Base-by-base conservation (phyloP, 768 basidiomycete species). In the Leucosporidium yakuticum region DNA sequence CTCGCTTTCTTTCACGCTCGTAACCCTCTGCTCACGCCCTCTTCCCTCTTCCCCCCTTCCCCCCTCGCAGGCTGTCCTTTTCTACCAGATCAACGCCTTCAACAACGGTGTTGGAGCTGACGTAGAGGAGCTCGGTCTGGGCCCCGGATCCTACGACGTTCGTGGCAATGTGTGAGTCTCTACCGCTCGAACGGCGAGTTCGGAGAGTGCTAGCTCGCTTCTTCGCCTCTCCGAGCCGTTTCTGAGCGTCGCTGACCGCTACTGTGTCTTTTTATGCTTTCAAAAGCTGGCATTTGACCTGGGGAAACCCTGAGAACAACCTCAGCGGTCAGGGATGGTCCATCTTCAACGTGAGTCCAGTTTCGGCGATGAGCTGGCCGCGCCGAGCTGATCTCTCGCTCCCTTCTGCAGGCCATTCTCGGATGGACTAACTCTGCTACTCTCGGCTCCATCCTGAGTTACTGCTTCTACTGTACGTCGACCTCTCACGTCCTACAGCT, bases 401-500 rank as follows among this genome's bases (percentile, higher is more conserved):
- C 15, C 56, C 25, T 5, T 5, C 20, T 23, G 23, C 15, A n/a
- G 29, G 88, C 58, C 48, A 69, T 68, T 21, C 62, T 68, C 21
- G 62, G 54, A 5, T 66, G 64, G 60, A 32, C 63, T 49, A 65
- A 68, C 68, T 68, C 66, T 47, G 70, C 65, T 0, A 47, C 69
- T 85, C 84, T 87, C 67, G 91, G 94, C 19, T 84, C 87, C 2
- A 83, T 97, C 27, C 81, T 95, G n/a, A 81, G 86, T 0, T 98
- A 97, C 78, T 85, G 90, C 58, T 88, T 91, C 79, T 97, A 94
- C 81, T 97, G 94, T 94, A 71, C 20, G 29, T 36, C 50, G 2
- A 2, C 19, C 23, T 27, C 25, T 3, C 21, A 4, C 23, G 4
- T 48, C 3, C 23, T 51, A 21, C 14, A 4, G 50, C 11, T 9